These are phyloP conservation scores for Cornus kousa DNA, from an alignment of 148 eudicot species.

Conservation along the genomic window DNA sequence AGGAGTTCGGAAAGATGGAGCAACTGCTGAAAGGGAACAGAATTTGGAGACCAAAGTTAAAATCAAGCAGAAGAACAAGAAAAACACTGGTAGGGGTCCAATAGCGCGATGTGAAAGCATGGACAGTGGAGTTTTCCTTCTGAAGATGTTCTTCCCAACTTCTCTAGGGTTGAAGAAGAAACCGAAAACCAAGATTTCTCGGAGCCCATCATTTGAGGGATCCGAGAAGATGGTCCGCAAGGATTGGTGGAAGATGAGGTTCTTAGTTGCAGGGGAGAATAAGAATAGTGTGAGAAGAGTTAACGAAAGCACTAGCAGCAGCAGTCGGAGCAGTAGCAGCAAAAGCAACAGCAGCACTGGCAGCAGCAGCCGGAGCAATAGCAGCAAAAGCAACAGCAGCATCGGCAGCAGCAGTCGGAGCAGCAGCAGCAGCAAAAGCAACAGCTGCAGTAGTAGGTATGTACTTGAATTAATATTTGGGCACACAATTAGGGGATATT, in stretches of 20 bases:
- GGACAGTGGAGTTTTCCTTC: constrained; percentile 32
- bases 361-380: constrained; percentile 1
- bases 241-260: constrained; percentile 30
- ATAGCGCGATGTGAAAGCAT: constrained; percentile 30
- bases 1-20: not conserved
- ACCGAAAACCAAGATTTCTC: constrained; percentile 10
- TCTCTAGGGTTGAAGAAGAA: constrained; percentile 22
- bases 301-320: constrained; percentile 13
- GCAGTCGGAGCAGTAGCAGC: constrained; percentile 2
- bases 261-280: not conserved
- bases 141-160: constrained; percentile 30
- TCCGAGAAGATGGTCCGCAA: constrained; percentile 9
- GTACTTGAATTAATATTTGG: not conserved
- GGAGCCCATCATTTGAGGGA: constrained; percentile 9
- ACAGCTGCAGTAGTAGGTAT: not conserved
- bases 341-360: not conserved
- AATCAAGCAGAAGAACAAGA: constrained; percentile 1
- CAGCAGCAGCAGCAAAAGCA: not conserved
- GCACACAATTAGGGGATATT: not conserved
- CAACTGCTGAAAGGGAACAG: not conserved
- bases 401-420: constrained; percentile 2
- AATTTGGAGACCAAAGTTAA: not conserved
- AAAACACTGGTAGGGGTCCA: not conserved
- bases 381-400: not conserved
- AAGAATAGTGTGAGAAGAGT: not conserved